Base-by-base conservation (phyloP, 495 filamentous ascomycete genomes). In the Penicillium macrosclerotiorum region DNA sequence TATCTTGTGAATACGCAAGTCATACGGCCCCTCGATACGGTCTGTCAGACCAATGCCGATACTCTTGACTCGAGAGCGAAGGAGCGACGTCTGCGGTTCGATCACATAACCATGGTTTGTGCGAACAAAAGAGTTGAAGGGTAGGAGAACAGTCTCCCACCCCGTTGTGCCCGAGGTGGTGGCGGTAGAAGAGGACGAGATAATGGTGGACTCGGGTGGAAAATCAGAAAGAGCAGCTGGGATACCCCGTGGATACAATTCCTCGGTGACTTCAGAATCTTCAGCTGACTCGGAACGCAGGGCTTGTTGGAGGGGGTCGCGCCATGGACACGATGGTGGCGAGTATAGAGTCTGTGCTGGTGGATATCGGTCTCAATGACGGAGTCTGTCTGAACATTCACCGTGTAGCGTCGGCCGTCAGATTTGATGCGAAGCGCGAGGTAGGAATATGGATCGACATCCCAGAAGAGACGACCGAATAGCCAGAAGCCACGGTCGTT, bases 311-410 rank as follows among this genome's bases (percentile, higher is more conserved):
- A 37, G 22, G 20, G 35, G 11, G 55, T 44, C 4, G 57, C 51
- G 12, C 45, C 43, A 25, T 57, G 41, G 20, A 71, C 50, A 17
- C 65, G 68, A 50, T 75, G 72, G 38, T 81, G 81, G 61, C 82
- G 84, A 13, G 86, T 80, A 65, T 94, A 95, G 11, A 98, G 62
- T 48, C 94, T 75, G 65, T 98, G 94, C 67, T 98, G 93, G 66
- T 96, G 94, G 46, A 98, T 75, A 67, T 98, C 93, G 3, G 91
- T 92, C 25, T 89, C 83, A 35, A 95, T 85, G 41, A 97, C 80
- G 1, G 86, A 86, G 49, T 98, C 93, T 8, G 90, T 96, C 73
- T 96, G 94, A 27, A 98, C 72, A 64, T 98, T 98, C 37, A 98
- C 83, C 38, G 93, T 89, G 68, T 97, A 98, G 51, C 86, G 85